Percentiles rank a stretch among this genome's conserved stretches.
Evolutionary conservation across 306 rosid species (phyloP).

Genomic region (Astragalus membranaceus): DNA sequence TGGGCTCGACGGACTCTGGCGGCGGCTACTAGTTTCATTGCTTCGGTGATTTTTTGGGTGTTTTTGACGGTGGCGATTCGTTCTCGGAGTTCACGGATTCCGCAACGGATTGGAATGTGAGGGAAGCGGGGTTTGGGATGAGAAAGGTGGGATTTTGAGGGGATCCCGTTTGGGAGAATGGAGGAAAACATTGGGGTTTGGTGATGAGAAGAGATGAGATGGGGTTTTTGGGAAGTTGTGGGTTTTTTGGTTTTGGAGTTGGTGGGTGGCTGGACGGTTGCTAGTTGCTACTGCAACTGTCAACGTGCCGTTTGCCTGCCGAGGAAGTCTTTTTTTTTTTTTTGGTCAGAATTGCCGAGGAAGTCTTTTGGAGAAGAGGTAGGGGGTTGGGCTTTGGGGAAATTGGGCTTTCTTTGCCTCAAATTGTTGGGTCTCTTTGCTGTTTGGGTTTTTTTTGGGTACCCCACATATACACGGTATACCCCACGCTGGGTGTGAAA

Average conservation of each 20-base stretch:
- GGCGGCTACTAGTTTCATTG: constrained; percentile 76
- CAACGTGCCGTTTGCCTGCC: neutral
- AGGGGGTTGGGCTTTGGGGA: neutral
- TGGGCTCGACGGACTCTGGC: constrained; percentile 76
- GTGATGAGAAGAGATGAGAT: neutral
- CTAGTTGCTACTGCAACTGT: neutral
- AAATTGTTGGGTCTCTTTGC: too few relatives aligned
- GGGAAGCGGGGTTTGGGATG: constrained; percentile 18
- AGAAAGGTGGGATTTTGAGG: constrained; percentile 28
- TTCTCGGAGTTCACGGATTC: constrained; percentile 47
- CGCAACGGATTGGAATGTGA: constrained; percentile 25
- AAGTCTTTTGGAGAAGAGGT: neutral
- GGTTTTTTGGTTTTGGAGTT: neutral
- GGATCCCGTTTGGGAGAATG: neutral
- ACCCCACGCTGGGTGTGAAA: too few relatives aligned
- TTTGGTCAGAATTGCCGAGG: too few relatives aligned
- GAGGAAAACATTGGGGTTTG: constrained; percentile 17
- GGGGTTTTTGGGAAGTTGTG: neutral
- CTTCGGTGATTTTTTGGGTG: constrained; percentile 66
- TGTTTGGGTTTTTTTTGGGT: too few relatives aligned
- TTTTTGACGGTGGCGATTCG: constrained; percentile 48
- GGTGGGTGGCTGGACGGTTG: neutral
- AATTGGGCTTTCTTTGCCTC: neutral
- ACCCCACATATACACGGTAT: too few relatives aligned
- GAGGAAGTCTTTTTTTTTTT: too few relatives aligned